Evolutionary conservation across 805 yeast genomes (phyloP).

Genomic region (Brettanomyces naardenensis): DNA sequence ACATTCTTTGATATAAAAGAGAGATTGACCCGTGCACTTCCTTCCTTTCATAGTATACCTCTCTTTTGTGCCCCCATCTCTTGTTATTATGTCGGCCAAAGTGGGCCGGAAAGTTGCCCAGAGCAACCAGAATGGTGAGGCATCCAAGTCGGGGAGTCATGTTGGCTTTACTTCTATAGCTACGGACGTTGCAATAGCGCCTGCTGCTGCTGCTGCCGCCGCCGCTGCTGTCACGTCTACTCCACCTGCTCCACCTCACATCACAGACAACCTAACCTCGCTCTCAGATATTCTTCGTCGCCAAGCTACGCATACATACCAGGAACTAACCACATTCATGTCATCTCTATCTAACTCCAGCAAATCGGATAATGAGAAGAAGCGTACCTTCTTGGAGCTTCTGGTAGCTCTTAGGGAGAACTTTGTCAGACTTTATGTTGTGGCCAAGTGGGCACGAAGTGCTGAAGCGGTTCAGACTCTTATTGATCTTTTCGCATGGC

Average conservation of each 20-base stretch:
- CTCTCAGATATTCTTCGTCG: conserved; percentile 50
- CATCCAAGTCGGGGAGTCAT: too few relatives aligned
- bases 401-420: conserved; percentile 74
- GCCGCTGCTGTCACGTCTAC: background rate
- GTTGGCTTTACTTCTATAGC: too few relatives aligned
- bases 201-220: too few relatives aligned
- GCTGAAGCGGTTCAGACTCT: conserved; percentile 63
- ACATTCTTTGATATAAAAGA: too few relatives aligned
- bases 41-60: too few relatives aligned
- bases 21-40: too few relatives aligned
- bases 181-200: too few relatives aligned
- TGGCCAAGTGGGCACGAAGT: conserved; percentile 81
- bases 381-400: conserved; percentile 58
- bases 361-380: conserved; percentile 53
- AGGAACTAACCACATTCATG: conserved; percentile 51
- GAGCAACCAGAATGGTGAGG: too few relatives aligned
- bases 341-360: conserved; percentile 48
- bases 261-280: conserved; percentile 63
- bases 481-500: conserved; percentile 85
- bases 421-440: conserved; percentile 74
- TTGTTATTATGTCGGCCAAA: too few relatives aligned
- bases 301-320: conserved; percentile 53
- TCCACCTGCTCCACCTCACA: conserved; percentile 49
- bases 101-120: too few relatives aligned
- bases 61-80: too few relatives aligned